Base-by-base conservation (phyloP, 2,329 filamentous ascomycete genomes). In the Alternaria atra region DNA sequence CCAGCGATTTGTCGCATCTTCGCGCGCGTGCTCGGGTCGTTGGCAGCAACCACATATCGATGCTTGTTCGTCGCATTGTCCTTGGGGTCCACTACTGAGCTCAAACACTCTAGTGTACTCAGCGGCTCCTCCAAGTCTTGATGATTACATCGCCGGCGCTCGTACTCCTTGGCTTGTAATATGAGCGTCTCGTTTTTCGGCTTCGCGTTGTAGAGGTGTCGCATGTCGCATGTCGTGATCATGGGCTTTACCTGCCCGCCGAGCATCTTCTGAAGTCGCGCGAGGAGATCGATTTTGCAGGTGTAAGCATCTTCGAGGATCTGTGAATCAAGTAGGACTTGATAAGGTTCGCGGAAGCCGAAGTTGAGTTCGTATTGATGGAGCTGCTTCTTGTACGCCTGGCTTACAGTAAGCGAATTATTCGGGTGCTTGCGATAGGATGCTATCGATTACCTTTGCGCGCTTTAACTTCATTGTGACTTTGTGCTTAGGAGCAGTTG, bases 301-400 rank as follows among this genome's bases (percentile, higher is more conserved):
- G 88, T 87, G 67, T 90, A 88, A 23, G 93, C 89, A 77, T 96
- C 92, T 73, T 87, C 86, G 52, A 98, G 86, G 71, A 98, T 92
- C 66, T 93, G 89, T 60, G 92, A 91, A 76, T 97, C 94, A 63
- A 97, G 89, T 88, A 70, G 68, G 55, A 70, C 66, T 46, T 98
- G 95, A 81, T 97, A 98, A 10, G 95, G 93, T 81, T 95, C 91
- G 70, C 94, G 92, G 79, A 97, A 97, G 62, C 91, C 90, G 77
- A 97, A 97, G 62, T 89, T 89, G 78, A 94, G 86, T 75, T 90
- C 89, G 85, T 94, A 97, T 76, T 94, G 90, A 80, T 93, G 90
- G 90, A 99, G 96, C 74, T 97, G 89, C 88, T 97, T 97, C 76
- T 90, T 88, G 79, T 93, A 93, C 72, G 90, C 89, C 80, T 91